phyloP scores from a whole-genome alignment of 768 basidiomycete species.

The Pisolithus microcarpus region DNA sequence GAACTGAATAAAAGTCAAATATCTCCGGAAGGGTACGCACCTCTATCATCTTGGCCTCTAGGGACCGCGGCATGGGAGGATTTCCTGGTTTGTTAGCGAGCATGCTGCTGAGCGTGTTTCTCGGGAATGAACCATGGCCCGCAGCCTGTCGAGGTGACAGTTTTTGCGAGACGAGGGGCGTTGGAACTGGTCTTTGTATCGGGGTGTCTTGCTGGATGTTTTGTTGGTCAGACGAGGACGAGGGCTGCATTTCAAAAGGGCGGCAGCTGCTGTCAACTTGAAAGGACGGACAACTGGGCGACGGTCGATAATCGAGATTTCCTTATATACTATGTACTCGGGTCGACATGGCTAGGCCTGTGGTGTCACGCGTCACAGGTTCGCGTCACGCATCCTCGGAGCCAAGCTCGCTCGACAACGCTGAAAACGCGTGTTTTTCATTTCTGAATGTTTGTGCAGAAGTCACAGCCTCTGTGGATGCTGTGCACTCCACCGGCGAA shows the following conservation, averaged over 20 bases:
- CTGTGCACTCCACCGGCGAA: too few species aligned
- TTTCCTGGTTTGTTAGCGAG: constrained; percentile 38
- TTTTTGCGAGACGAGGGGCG: constrained; percentile 3
- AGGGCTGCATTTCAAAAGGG: constrained; percentile 1
- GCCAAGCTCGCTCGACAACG: not conserved
- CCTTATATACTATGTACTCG: constrained; percentile 16
- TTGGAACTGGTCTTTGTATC: not conserved
- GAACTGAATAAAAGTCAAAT: not conserved
- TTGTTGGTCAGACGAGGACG: not conserved
- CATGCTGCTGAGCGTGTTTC: constrained; percentile 32
- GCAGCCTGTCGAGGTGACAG: constrained; percentile 11
- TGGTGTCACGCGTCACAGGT: constrained; percentile 1
- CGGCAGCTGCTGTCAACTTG: not conserved
- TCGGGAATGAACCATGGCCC: constrained; percentile 10
- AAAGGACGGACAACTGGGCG: constrained; percentile 11
- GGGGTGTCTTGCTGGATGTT: constrained; percentile 18
- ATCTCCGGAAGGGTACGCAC: constrained; percentile 36
- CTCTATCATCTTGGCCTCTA: constrained; percentile 92
- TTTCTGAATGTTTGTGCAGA: not conserved
- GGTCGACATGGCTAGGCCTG: constrained; percentile 13
- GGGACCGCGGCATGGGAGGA: constrained; percentile 77
- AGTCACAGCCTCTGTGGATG: too few species aligned
- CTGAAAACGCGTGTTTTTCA: constrained; percentile 3
- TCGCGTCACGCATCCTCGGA: not conserved
- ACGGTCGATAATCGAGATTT: constrained; percentile 27